These are phyloP conservation scores for Ophioceras dolichostomum DNA, from an alignment of 2,329 filamentous ascomycete species.

Conservation along the genomic window DNA sequence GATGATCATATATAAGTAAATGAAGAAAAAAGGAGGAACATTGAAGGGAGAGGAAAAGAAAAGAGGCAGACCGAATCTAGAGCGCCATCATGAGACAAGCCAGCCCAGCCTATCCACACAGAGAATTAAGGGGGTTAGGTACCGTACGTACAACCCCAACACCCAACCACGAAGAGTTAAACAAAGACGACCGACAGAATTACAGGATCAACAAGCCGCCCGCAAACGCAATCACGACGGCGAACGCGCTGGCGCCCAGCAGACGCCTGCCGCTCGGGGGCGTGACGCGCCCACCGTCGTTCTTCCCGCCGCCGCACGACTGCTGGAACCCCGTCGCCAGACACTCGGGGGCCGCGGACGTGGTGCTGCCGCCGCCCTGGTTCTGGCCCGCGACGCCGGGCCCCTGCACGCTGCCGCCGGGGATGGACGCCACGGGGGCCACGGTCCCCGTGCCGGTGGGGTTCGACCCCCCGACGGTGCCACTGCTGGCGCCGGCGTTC, in stretches of 20 bases:
- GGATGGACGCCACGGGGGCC: constrained; percentile 7
- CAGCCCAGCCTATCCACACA: too few relatives aligned
- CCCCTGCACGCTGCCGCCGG: constrained; percentile 16
- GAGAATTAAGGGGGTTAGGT: too few relatives aligned
- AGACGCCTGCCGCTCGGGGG: constrained; percentile 11
- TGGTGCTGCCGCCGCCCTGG: constrained; percentile 6
- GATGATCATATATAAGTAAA: too few relatives aligned
- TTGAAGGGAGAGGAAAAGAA: too few relatives aligned
- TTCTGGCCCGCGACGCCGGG: constrained; percentile 9
- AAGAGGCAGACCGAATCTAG: too few relatives aligned
- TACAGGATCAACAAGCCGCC: constrained; percentile 19
- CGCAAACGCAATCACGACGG: constrained; percentile 20
- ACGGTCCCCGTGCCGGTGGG: constrained; percentile 3
- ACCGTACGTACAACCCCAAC: too few relatives aligned
- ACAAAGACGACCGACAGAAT: too few relatives aligned
- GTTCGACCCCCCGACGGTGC: constrained; percentile 5
- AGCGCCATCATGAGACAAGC: too few relatives aligned
- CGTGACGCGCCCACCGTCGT: constrained; percentile 10
- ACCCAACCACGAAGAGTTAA: too few relatives aligned
- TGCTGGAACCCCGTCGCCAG: constrained; percentile 26
- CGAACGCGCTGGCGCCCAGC: constrained; percentile 22
- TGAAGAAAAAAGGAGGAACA: too few relatives aligned
- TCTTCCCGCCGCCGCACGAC: constrained; percentile 22
- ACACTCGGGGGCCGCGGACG: constrained; percentile 17
- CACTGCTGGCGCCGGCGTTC: constrained; percentile 25